phyloP scores from a whole-genome alignment of 2,329 filamentous ascomycete genomes.

The Escovopsis sp. region DNA sequence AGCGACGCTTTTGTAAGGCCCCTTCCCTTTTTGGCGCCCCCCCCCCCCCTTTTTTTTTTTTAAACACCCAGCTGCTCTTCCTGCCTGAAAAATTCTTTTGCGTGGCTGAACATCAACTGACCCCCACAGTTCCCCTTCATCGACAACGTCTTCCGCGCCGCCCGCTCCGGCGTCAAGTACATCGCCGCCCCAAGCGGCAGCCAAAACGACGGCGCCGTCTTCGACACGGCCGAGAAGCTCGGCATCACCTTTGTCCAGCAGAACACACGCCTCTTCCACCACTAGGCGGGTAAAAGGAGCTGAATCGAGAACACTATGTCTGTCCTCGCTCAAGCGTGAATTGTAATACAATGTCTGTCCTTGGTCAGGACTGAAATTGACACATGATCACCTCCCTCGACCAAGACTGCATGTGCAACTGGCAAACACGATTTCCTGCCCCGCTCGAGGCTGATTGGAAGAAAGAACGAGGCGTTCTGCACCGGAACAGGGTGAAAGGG shows the following conservation, averaged over 20 bases:
- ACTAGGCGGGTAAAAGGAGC: constrained; percentile 40
- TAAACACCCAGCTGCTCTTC: too few species aligned
- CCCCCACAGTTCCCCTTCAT: constrained; percentile 74
- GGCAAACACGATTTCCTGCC: too few species aligned
- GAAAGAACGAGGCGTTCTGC: too few species aligned
- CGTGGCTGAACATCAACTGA: constrained; percentile 12
- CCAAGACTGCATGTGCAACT: too few species aligned
- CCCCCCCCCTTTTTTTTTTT: background rate
- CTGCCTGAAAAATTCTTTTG: too few species aligned
- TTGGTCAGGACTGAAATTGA: too few species aligned
- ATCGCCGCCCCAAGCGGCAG: constrained; percentile 85
- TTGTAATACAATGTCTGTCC: too few species aligned
- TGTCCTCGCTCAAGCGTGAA: too few species aligned
- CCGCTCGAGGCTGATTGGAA: too few species aligned
- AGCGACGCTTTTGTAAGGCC: constrained; percentile 84
- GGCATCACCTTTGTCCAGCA: constrained; percentile 94
- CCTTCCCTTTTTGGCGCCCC: background rate
- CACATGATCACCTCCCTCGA: too few species aligned
- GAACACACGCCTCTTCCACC: constrained; percentile 85
- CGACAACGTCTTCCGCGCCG: constrained; percentile 90
- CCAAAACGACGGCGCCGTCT: constrained; percentile 68
- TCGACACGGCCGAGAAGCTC: constrained; percentile 81
- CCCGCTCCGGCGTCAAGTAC: constrained; percentile 83
- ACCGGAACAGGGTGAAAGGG: too few species aligned
- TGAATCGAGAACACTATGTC: too few species aligned